A percentile compares a stretch with the other conserved stretches of the same genome.
Conservation (phyloP, 768 basidiomycete species). For the Calocybe indica region DNA sequence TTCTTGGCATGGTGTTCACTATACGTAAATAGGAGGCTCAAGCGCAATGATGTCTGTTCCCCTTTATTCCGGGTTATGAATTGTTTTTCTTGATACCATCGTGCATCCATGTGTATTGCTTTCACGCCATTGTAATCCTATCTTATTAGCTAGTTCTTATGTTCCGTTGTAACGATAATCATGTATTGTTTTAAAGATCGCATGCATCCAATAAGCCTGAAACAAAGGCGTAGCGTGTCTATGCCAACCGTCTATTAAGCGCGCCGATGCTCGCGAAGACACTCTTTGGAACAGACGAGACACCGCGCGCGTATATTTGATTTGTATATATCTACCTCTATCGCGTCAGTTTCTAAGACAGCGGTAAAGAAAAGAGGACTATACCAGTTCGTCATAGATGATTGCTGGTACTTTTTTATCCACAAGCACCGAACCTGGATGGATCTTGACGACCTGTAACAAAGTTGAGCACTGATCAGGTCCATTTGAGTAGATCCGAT, state of each 20-base stretch:
- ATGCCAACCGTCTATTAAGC: slow-evolving; percentile 26
- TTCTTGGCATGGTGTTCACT: too few species aligned
- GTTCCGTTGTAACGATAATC: too few species aligned
- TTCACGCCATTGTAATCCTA: too few species aligned
- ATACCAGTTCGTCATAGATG: slow-evolving; percentile 89
- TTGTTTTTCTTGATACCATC: too few species aligned
- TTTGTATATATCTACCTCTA: slow-evolving; percentile 65
- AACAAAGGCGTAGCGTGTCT: background rate
- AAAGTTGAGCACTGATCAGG: background rate
- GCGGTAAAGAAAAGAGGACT: slow-evolving; percentile 17
- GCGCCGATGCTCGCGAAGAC: slow-evolving; percentile 30
- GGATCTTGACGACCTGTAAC: slow-evolving; percentile 72
- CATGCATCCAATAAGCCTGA: background rate
- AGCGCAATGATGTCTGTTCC: too few species aligned
- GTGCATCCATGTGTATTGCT: too few species aligned
- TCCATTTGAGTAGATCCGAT: background rate
- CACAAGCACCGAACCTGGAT: slow-evolving; percentile 79
- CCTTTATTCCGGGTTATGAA: too few species aligned
- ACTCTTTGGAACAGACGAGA: slow-evolving; percentile 69
- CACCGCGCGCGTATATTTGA: slow-evolving; percentile 87
- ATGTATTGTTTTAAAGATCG: too few species aligned
- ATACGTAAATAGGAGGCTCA: too few species aligned
- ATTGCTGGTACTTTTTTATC: slow-evolving; percentile 84
- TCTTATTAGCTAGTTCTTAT: too few species aligned
- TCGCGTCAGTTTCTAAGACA: background rate